phyloP scores from a whole-genome alignment of 345 rosid genomes.

The Mangifera indica region DNA sequence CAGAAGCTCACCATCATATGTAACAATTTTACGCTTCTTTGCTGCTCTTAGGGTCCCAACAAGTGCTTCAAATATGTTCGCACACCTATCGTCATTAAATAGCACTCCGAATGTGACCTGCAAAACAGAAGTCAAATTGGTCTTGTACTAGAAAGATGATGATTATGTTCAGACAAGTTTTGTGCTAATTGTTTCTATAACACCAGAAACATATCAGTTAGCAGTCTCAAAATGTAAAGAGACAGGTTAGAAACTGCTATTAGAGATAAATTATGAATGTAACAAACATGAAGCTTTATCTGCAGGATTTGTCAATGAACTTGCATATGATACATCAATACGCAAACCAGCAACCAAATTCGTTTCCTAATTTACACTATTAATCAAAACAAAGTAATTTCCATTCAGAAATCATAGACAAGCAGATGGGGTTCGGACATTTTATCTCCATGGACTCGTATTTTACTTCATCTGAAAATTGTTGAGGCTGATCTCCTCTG shows the following conservation, averaged over 20 bases:
- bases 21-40: slow-evolving; percentile 69
- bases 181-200: background rate
- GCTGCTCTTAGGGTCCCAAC: slow-evolving; percentile 96
- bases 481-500: background rate
- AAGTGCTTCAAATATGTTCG: slow-evolving; percentile 92
- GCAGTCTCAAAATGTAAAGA: background rate
- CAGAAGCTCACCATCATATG: slow-evolving; percentile 77
- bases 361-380: background rate
- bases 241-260: background rate
- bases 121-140: slow-evolving; percentile 14
- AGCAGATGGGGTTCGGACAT: background rate
- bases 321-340: background rate
- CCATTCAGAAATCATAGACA: background rate
- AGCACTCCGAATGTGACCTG: slow-evolving; percentile 90
- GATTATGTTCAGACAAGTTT: background rate
- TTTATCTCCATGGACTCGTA: too few species aligned
- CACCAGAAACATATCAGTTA: background rate
- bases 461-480: background rate
- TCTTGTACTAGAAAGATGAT: background rate
- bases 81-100: slow-evolving; percentile 82
- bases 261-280: background rate
- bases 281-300: background rate
- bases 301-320: background rate
- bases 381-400: background rate
- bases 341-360: background rate